Evolutionary conservation across 2,329 filamentous ascomycete species (phyloP).

Genomic region (Microcyclosporella mali): DNA sequence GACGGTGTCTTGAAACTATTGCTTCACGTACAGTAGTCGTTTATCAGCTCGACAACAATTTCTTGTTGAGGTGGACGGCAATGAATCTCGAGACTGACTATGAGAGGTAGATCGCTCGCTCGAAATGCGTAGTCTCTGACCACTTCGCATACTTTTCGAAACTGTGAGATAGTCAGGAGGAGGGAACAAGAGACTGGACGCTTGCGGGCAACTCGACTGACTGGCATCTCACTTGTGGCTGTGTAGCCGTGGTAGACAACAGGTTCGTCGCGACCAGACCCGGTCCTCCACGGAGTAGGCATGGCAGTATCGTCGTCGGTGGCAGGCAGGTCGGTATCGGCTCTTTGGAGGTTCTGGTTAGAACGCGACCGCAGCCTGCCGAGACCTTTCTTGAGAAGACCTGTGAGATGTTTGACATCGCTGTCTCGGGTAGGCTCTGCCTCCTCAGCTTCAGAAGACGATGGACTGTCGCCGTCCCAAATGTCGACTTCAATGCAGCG

Average conservation of each 20-base stretch:
- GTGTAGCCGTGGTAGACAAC: conserved; percentile 54
- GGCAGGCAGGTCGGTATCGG: conserved; percentile 9
- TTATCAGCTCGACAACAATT: conserved; percentile 85
- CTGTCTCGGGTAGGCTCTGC: conserved; percentile 23
- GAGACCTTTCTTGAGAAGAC: conserved; percentile 26
- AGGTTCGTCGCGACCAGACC: conserved; percentile 24
- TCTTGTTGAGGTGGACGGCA: conserved; percentile 76
- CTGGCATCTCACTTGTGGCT: conserved; percentile 75
- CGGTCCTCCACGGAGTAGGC: conserved; percentile 27
- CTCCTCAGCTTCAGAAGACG: conserved; percentile 32
- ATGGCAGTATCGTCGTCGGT: conserved; percentile 13
- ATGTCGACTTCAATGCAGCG: conserved; percentile 93
- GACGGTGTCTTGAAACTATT: no score
- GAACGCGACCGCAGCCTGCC: conserved; percentile 21
- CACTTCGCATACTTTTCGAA: conserved; percentile 39
- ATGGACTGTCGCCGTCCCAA: conserved; percentile 65
- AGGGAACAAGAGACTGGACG: no score
- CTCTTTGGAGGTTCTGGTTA: conserved; percentile 10
- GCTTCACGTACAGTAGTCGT: conserved; percentile 83
- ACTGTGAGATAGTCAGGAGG: no score
- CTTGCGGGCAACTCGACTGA: no score
- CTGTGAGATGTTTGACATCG: conserved; percentile 31
- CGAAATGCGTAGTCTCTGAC: conserved; percentile 72
- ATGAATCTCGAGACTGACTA: conserved; percentile 90
- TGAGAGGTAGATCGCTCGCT: conserved; percentile 66